Evolutionary conservation across 345 rosid genomes (phyloP).

Genomic region (Citrus glauca): DNA sequence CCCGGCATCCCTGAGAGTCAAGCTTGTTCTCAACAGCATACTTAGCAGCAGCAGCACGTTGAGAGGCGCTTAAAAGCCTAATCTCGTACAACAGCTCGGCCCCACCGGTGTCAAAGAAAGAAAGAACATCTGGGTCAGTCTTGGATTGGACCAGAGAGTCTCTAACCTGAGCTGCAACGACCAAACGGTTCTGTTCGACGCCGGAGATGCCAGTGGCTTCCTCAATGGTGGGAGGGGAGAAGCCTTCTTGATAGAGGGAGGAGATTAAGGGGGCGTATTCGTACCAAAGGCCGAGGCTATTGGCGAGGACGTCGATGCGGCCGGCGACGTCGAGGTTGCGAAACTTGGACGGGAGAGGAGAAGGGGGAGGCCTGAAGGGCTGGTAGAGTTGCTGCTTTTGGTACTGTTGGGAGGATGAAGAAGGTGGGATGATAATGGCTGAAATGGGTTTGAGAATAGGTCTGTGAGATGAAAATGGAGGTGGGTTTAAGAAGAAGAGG

Average conservation of each 20-base stretch:
- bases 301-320: conserved; percentile 68
- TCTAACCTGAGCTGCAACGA: conserved; percentile 79
- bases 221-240: conserved; percentile 63
- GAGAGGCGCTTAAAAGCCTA: conserved; percentile 49
- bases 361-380: conserved; percentile 87
- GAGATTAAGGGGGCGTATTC: conserved; percentile 87
- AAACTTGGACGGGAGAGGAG: conserved; percentile 69
- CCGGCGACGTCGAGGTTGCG: conserved; percentile 56
- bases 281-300: conserved; percentile 80
- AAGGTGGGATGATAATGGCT: conserved; percentile 34
- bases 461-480: conserved; percentile 7
- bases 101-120: conserved; percentile 63
- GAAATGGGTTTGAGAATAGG: conserved; percentile 32
- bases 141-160: conserved; percentile 56
- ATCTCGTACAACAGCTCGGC: conserved; percentile 81
- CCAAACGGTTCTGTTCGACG: conserved; percentile 75
- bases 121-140: conserved; percentile 48
- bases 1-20: conserved; percentile 60
- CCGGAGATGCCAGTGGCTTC: conserved; percentile 77
- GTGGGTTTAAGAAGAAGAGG: background rate
- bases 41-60: conserved; percentile 60
- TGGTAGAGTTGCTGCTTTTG: conserved; percentile 53
- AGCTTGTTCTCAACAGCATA: conserved; percentile 36
- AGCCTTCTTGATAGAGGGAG: conserved; percentile 72
- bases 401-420: conserved; percentile 27